Evolutionary conservation across 192 early-diverging fungal genomes (phyloP), one percentile per base, ranked within the genome.

Genomic region (Cladochytrium replicatum): DNA sequence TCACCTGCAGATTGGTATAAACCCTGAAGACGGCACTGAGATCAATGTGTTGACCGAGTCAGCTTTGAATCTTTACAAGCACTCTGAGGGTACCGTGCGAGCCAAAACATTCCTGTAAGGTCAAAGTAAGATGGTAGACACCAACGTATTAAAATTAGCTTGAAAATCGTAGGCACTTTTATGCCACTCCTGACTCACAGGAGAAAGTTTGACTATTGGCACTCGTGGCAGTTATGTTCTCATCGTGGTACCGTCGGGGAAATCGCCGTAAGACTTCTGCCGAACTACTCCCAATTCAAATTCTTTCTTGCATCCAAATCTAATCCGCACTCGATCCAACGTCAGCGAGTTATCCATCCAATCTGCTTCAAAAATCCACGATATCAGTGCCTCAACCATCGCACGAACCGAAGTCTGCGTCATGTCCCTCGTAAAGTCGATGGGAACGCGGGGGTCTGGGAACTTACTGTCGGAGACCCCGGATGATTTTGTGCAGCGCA

Each of bases 321-420:
- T n/a, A n/a, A n/a, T n/a, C n/a, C 39, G 66, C 32, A 55, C 50
- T 27, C 30, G 46, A 15, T 13, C 55, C 1, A 52, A 67, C 13
- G 29, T 60, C 9, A 32, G 25, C n/a, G n/a, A n/a, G n/a, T n/a
- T n/a, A n/a, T n/a, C n/a, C n/a, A n/a, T n/a, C n/a, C n/a, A n/a
- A n/a, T n/a, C n/a, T n/a, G n/a, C n/a, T n/a, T n/a, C n/a, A n/a
- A n/a, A n/a, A n/a, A n/a, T n/a, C n/a, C n/a, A n/a, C n/a, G n/a
- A n/a, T n/a, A n/a, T n/a, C n/a, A 69, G 24, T 44, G 74, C 2
- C 73, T 60, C 54, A 74, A 80, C 54, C 47, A 52, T 24, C 69
- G 65, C n/a, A 19, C 64, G 21, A 66, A 77, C 40, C 64, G 55
- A 5, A 49, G 69, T 13, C 29, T 78, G 27, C n/a, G 78, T 75